These are phyloP conservation scores for Schizosaccharomyces cryophilus DNA, from an alignment of 805 yeast species.

Conservation along the genomic window DNA sequence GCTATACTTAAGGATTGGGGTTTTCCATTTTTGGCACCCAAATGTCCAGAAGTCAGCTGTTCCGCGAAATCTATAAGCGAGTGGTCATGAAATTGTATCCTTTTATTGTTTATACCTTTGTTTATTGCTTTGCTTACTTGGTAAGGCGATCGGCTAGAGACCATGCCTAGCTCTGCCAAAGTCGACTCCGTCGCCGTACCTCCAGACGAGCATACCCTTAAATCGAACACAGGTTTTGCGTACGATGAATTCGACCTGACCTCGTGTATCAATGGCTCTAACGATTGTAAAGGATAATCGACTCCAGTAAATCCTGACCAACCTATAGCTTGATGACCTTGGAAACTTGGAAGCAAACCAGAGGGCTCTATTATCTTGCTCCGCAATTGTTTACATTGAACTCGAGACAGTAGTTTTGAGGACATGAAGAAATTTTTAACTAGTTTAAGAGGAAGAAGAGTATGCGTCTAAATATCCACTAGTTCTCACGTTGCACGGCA, in stretches of 20 bases:
- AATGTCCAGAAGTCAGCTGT: conserved; percentile 84
- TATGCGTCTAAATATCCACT: too few relatives aligned
- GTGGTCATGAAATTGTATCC: conserved; percentile 78
- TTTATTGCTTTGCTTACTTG: conserved; percentile 95
- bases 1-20: conserved; percentile 43
- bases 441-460: too few relatives aligned
- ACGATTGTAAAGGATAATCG: conserved; percentile 89
- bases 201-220: conserved; percentile 93
- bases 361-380: conserved; percentile 25
- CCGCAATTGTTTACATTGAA: too few relatives aligned
- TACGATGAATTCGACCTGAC: conserved; percentile 71
- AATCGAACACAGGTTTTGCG: conserved; percentile 63
- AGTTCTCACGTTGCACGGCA: too few relatives aligned
- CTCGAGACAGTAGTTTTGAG: too few relatives aligned
- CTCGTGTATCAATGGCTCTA: conserved; percentile 30
- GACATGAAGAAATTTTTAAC: too few relatives aligned
- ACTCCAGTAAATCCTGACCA: conserved; percentile 99
- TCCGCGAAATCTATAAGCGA: conserved; percentile 96
- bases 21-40: conserved; percentile 16
- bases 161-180: conserved; percentile 88
- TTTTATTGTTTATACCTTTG: conserved; percentile 65
- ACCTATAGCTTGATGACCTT: conserved; percentile 75
- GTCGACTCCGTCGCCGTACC: conserved; percentile 79
- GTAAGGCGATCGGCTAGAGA: conserved; percentile 78
- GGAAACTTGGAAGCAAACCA: conserved; percentile 61